These are phyloP conservation scores for Cordyceps pruinosa DNA, from an alignment of 2,329 filamentous ascomycete species.

Conservation along the genomic window DNA sequence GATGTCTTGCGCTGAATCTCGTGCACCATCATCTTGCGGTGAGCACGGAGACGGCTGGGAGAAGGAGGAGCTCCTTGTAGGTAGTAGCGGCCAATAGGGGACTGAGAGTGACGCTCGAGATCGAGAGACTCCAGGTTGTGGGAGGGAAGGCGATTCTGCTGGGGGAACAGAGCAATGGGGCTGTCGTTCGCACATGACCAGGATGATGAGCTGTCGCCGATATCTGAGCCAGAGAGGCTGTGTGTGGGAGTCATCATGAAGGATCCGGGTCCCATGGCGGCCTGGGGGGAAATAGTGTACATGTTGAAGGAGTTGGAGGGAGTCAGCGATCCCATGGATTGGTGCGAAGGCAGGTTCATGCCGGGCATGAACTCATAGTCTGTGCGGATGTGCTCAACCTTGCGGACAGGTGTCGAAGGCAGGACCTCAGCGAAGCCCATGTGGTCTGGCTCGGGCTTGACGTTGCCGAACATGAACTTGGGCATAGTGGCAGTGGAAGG, in stretches of 20 bases:
- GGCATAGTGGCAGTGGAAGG: constrained; percentile 25
- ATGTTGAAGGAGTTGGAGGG: constrained; percentile 30
- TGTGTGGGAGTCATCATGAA: constrained; percentile 36
- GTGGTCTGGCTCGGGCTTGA: constrained; percentile 30
- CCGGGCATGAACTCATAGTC: constrained; percentile 35
- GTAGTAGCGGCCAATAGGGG: constrained; percentile 26
- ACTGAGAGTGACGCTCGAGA: constrained; percentile 30
- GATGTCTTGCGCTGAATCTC: constrained; percentile 38
- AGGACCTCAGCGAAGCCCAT: constrained; percentile 26
- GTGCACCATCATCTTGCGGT: constrained; percentile 34
- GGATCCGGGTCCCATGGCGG: constrained; percentile 25
- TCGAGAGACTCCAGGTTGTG: constrained; percentile 28
- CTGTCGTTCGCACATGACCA: constrained; percentile 36
- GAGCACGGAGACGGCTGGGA: constrained; percentile 27
- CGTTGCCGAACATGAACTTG: constrained; percentile 27
- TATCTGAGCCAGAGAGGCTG: constrained; percentile 33
- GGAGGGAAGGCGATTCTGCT: constrained; percentile 23
- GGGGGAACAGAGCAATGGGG: constrained; percentile 34
- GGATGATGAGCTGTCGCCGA: constrained; percentile 30
- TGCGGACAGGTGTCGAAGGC: constrained; percentile 31
- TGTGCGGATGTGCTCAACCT: constrained; percentile 28
- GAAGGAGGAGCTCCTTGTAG: constrained; percentile 27
- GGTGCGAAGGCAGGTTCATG: constrained; percentile 27
- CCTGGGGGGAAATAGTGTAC: constrained; percentile 29
- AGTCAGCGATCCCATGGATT: constrained; percentile 31